Conservation (phyloP, 306 rosid species). For the Quercus suber region DNA sequence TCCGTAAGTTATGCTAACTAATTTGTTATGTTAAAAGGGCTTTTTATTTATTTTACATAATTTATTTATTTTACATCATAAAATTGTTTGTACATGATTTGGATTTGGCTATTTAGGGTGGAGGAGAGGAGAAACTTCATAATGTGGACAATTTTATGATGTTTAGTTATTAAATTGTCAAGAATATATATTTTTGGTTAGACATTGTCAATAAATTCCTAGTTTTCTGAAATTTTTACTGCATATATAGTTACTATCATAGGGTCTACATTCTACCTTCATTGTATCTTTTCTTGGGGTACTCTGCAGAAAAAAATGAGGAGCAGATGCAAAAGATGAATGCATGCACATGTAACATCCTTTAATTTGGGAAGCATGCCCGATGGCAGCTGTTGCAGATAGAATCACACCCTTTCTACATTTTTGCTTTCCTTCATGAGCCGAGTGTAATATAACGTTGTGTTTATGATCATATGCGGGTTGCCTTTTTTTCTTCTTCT, state of each 20-base stretch:
- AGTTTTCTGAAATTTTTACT: neutral
- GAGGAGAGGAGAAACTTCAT: neutral
- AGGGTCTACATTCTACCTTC: neutral
- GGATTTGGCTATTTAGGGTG: neutral
- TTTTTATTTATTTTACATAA: too few relatives aligned
- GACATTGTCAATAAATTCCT: neutral
- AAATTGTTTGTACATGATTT: neutral
- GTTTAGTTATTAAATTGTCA: neutral
- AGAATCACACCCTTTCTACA: constrained; percentile 11
- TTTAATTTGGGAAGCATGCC: constrained; percentile 38
- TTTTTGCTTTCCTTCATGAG: constrained; percentile 16
- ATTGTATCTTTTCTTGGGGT: constrained; percentile 4
- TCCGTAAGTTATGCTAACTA: neutral
- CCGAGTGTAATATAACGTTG: constrained; percentile 5
- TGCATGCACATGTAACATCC: constrained; percentile 64
- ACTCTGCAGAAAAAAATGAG: constrained; percentile 44
- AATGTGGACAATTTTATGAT: neutral
- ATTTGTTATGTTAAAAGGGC: neutral
- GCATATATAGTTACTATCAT: neutral
- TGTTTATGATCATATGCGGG: neutral
- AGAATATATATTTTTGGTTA: neutral
- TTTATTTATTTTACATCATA: too few relatives aligned
- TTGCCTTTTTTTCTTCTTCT: neutral
- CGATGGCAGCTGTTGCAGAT: constrained; percentile 24
- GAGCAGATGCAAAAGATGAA: constrained; percentile 43